Evolutionary conservation across 208 protist species (phyloP), one percentile per base, ranked within the genome.

Genomic region (Crithidia mellificae): DNA sequence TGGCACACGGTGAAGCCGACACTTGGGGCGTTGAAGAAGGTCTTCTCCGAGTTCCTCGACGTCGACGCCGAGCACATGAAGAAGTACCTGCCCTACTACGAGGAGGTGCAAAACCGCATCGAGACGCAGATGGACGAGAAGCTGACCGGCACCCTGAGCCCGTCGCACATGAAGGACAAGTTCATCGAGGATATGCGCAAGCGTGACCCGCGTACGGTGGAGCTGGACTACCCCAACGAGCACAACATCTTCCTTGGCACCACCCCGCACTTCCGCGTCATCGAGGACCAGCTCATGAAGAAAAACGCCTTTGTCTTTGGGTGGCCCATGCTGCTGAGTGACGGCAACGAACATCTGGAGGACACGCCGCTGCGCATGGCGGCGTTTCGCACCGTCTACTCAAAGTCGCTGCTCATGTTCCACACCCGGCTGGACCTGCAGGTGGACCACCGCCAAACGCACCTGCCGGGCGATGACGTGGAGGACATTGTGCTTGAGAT

Each of bases 231-330:
- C 70, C 72, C 84, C 2, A 76, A 85, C 14, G 85, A 91, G 67
- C 74, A 88, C 77, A 92, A 81, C 72, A 46, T 95, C n/a, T 97
- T 90, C 51, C 81, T 97, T 36, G 93, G 93, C 59, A 90, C 88
- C 19, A 57, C 78, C 15, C 71, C 90, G 14, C 87, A 94, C 71
- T 94, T 95, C 72, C 82, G 87, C 6, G 57, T 92, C 12, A 62
- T 91, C 15, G 90, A 97, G 70, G 85, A 95, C 59, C 65, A 68
- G 6, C 70, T 95, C 57, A 92, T 96, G 85, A 95, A 95, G 72
- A 82, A 71, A 20, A 98, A 97, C 64, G 80, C 94, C 1, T 98
- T 96, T 74, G 78, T 98, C 19, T 98, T 97, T 80, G 90, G 89
- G 11, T 97, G 91, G 89, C 94, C 94, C 11, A 59, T 97, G 24